Conservation (phyloP, 108 stramenopile species). For the Stephanodiscus triporus region DNA sequence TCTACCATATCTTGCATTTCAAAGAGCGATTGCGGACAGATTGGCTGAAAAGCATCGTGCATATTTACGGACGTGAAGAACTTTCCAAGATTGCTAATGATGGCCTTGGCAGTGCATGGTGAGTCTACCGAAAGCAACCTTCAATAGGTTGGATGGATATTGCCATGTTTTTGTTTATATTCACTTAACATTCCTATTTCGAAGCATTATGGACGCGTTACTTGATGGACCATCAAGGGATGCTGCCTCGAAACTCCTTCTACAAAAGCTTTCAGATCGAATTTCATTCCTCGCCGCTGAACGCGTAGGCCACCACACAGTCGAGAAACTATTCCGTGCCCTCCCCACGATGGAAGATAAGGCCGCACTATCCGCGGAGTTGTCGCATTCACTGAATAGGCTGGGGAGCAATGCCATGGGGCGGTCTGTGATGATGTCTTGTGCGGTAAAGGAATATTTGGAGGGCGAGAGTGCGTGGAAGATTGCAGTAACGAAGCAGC, state of each 20-base stretch:
- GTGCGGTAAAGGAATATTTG: constrained; percentile 63
- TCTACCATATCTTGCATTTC: constrained; percentile 82
- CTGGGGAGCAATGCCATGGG: constrained; percentile 82
- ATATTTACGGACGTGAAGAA: constrained; percentile 49
- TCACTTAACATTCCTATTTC: neutral
- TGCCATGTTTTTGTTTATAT: neutral
- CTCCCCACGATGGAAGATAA: constrained; percentile 67
- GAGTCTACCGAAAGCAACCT: constrained; percentile 1
- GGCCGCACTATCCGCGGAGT: constrained; percentile 63
- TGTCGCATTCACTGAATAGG: constrained; percentile 65
- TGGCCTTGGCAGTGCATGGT: constrained; percentile 84
- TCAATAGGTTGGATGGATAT: neutral
- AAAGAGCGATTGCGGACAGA: constrained; percentile 66
- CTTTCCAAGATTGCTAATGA: constrained; percentile 69
- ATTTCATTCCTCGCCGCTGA: constrained; percentile 65
- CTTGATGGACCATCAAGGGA: constrained; percentile 64
- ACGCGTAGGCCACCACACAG: constrained; percentile 81
- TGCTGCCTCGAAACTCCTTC: constrained; percentile 49
- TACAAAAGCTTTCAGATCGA: constrained; percentile 58
- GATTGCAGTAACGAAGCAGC: constrained; percentile 44
- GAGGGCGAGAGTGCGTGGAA: constrained; percentile 64
- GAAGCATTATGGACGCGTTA: constrained; percentile 76
- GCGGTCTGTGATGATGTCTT: constrained; percentile 63
- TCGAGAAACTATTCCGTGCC: constrained; percentile 73
- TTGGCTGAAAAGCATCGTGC: constrained; percentile 58